Percentiles rank a stretch among this genome's conserved stretches.
phyloP scores from a whole-genome alignment of 2,329 filamentous ascomycete species.

The Metarhizium rileyi region DNA sequence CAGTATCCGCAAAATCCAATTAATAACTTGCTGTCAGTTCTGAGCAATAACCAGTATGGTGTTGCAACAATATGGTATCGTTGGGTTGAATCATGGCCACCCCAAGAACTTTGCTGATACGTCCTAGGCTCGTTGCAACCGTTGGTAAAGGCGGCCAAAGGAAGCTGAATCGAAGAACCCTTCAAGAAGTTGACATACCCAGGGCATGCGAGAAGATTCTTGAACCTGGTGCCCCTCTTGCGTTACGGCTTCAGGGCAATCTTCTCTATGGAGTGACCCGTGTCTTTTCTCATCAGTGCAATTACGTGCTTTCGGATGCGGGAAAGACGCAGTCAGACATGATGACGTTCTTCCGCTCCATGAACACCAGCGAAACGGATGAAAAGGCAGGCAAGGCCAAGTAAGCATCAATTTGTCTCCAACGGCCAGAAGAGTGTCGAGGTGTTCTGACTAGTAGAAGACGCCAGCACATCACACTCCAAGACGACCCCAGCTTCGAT shows the following conservation, averaged over 20 bases:
- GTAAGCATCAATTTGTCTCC: slow-evolving; percentile 43
- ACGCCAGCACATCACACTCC: slow-evolving; percentile 63
- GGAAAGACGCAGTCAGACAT: slow-evolving; percentile 68
- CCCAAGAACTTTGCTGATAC: background rate
- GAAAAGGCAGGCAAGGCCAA: slow-evolving; percentile 59
- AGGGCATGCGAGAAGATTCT: slow-evolving; percentile 87
- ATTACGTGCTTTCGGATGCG: slow-evolving; percentile 73
- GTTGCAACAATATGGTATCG: slow-evolving; percentile 88
- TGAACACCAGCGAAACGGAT: slow-evolving; percentile 51
- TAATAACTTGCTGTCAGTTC: slow-evolving; percentile 39
- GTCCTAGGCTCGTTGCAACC: slow-evolving; percentile 76
- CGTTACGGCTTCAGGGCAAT: slow-evolving; percentile 79
- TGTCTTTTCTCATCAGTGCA: slow-evolving; percentile 80
- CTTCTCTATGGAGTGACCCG: slow-evolving; percentile 77
- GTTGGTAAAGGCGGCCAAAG: slow-evolving; percentile 64
- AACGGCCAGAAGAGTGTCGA: slow-evolving; percentile 10
- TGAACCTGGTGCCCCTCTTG: slow-evolving; percentile 72
- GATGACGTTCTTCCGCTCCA: slow-evolving; percentile 51
- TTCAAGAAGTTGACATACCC: slow-evolving; percentile 76
- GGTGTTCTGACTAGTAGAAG: slow-evolving; percentile 31
- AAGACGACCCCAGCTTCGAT: slow-evolving; percentile 72
- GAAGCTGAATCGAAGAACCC: slow-evolving; percentile 74
- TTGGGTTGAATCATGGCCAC: too few species aligned
- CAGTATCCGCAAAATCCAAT: background rate
- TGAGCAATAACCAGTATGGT: slow-evolving; percentile 80